phyloP scores from a whole-genome alignment of 2,329 filamentous ascomycete species.

The Aspergillus aculeatus region DNA sequence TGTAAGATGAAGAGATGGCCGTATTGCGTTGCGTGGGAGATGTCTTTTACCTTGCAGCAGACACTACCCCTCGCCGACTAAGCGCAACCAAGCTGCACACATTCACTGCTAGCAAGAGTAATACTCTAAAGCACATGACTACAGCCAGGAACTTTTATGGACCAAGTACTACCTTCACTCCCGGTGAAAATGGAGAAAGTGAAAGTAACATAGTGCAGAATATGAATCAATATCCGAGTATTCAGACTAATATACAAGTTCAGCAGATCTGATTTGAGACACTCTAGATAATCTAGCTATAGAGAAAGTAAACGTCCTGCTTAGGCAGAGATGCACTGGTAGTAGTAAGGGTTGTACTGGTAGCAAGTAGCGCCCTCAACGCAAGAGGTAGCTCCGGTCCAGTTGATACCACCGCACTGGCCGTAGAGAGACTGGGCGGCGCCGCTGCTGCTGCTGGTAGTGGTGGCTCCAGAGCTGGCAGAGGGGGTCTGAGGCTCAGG shows the following conservation, averaged over 20 bases:
- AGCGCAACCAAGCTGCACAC: too few relatives aligned
- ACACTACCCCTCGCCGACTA: too few relatives aligned
- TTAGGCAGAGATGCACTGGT: constrained; percentile 39
- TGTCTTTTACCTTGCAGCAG: too few relatives aligned
- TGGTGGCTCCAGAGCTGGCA: neutral
- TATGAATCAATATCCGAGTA: too few relatives aligned
- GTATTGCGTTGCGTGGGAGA: too few relatives aligned
- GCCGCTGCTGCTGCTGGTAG: neutral
- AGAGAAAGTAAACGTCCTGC: neutral
- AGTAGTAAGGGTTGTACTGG: constrained; percentile 47
- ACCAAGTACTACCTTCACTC: too few relatives aligned
- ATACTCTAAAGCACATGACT: too few relatives aligned
- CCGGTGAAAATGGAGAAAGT: too few relatives aligned
- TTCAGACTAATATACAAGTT: neutral
- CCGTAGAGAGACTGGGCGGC: constrained; percentile 27
- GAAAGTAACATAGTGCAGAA: too few relatives aligned
- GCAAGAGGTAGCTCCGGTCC: constrained; percentile 42
- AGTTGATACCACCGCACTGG: constrained; percentile 49
- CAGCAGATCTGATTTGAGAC: neutral
- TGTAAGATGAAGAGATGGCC: too few relatives aligned
- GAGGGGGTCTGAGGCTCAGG: neutral
- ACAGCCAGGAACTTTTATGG: too few relatives aligned
- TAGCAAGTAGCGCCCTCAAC: constrained; percentile 41
- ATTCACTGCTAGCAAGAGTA: too few relatives aligned
- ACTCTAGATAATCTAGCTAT: neutral